Evolutionary conservation across 768 basidiomycete genomes (phyloP).

Genomic region (Phallus indusiatus): DNA sequence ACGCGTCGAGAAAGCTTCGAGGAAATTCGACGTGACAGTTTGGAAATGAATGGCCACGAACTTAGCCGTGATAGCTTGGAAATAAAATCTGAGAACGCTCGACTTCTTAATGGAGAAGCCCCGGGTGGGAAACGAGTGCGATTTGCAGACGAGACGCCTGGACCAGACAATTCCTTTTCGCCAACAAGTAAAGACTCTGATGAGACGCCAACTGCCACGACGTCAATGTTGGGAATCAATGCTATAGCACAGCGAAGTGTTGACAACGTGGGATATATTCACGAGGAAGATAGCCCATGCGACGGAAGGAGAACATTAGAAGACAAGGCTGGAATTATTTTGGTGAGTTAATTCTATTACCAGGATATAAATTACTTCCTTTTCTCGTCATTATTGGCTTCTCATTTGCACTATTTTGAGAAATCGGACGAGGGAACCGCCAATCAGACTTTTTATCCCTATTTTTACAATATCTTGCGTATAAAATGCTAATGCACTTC

Average conservation of each 20-base stretch:
- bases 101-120: slow-evolving; percentile 4
- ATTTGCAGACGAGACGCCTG: background rate
- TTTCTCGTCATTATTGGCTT: background rate
- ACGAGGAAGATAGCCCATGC: slow-evolving; percentile 13
- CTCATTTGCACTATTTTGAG: background rate
- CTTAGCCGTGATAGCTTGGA: background rate
- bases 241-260: slow-evolving; percentile 40
- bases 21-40: background rate
- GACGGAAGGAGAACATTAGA: slow-evolving; percentile 34
- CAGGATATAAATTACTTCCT: background rate
- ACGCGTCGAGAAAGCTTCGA: slow-evolving; percentile 14
- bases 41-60: background rate
- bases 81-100: slow-evolving; percentile 16
- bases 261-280: slow-evolving; percentile 16
- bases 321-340: slow-evolving; percentile 80
- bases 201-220: background rate
- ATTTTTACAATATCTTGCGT: background rate
- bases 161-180: background rate
- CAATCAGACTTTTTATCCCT: background rate
- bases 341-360: slow-evolving; percentile 39
- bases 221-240: slow-evolving; percentile 20
- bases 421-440: background rate
- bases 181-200: background rate
- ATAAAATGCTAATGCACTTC: background rate
- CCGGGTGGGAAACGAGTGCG: slow-evolving; percentile 8